Evolutionary conservation across 129 eudicot genomes (phyloP), one percentile per base, ranked within the genome.

Genomic region (Artemisia annua): DNA sequence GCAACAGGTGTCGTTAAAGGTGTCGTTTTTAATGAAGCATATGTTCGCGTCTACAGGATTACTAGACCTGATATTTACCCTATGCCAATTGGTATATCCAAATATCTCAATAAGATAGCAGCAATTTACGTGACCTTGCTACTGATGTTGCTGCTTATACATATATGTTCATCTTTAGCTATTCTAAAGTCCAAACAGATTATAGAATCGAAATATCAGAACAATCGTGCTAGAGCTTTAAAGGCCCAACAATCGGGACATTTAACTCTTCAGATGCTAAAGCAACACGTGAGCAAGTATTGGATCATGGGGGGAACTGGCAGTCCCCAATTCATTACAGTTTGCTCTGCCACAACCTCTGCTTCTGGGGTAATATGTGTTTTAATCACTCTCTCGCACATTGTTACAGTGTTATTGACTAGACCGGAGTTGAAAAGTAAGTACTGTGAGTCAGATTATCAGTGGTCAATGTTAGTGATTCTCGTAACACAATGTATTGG

Each of bases 241-340:
- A 50, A 7, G 30, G 65, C 58, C 17, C 56, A 71, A 51, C 3
- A 24, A 26, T 3, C 39, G 0, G 35, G 24, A 13, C 30, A 17
- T 51, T 20, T 50, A 52, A 59, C 49, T 4, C 51, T 63, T 35
- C 69, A 74, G n/a, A 69, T 43, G 52, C 66, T 80, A 16, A 74
- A 51, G 55, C 16, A 24, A 8, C 56, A 43, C 24, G 68, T 74
- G 61, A 53, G 44, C 16, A 69, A 62, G 12, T 67, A 74, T 7
- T 80, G 80, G 83, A 49, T 80, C 14, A 80, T 80, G 84, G 69
- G 72, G 11, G 84, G 39, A 69, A 80, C 67, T 0, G 59, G 84
- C 1, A 67, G 18, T 76, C 72, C 80, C 9, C 76, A 80, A 12
- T 74, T 80, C 62, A 67, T 74, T 22, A 18, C 44, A 6, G 62